Evolutionary conservation across 345 rosid genomes (phyloP), one percentile per base, ranked within the genome.

Genomic region (Salix purpurea): DNA sequence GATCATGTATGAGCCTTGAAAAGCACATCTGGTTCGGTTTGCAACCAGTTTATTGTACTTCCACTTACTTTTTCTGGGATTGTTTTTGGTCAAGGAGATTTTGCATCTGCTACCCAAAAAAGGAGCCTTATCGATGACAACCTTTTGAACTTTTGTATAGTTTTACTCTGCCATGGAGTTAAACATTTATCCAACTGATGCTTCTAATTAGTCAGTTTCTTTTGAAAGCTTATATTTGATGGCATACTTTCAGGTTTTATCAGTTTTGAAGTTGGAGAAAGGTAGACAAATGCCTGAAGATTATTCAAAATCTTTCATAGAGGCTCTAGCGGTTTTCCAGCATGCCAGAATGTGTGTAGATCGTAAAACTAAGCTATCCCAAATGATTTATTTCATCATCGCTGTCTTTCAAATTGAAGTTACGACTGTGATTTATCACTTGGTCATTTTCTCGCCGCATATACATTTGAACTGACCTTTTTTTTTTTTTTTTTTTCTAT

Each of bases 241-340:
- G 23, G 24, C 66, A 7, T 7, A 26, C 66, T 79, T 62, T 39
- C 87, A 94, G 97, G 94, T 82, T 79, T 77, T 92, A 77, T 91
- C 97, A 72, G 87, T 89, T 77, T 85, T 92, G 85, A 91, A 89
- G 90, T 77, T 87, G 9, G 90, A 91, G 78, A 95, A 91, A 77
- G 91, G 93, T 42, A 85, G 80, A 66, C 91, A 83, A 77, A 71
- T 95, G 86, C 97, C 97, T 48, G 99, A 89, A 83, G 92, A 88
- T 77, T 91, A 95, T 79, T 42, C 83, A 81, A 87, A 85, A 76
- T 87, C 86, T 64, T 91, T 92, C 82, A 85, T 78, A 71, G 93
- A 92, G 83, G 94, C 97, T 62, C 75, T 86, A 80, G 89, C 96
- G 28, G 99, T 95, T 72, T 95, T 95, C 84, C 96, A 84, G 83